Base-by-base conservation (phyloP, 2,329 filamentous ascomycete genomes). In the Pseudodiploospora longispora region DNA sequence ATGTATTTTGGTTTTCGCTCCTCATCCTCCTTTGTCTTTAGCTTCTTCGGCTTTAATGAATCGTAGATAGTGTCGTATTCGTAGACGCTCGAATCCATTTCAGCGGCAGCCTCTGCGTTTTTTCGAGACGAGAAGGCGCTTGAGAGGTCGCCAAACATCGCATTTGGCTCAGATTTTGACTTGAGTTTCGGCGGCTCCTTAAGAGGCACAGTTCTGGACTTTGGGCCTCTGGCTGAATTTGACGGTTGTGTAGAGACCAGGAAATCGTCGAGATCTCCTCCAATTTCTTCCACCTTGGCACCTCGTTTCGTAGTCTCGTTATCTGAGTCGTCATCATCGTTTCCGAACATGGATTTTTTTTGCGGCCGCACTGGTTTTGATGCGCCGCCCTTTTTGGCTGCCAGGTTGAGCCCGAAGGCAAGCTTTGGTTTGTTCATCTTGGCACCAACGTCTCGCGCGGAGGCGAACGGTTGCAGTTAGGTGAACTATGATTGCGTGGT, bases 41-140 rank as follows among this genome's bases (percentile, higher is more conserved):
- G 75, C 48, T 81, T 78, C 47, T 80, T 74, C 10, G 79, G 76
- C 52, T 87, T 83, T 35, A 91, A 71, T 1, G 83, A 84, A 54
- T 91, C 86, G 66, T 88, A 90, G 27, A 87, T 85, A 2, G 76
- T 76, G 60, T 94, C 87, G 67, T 93, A 94, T 65, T 93, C 87
- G 69, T 90, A 93, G 53, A 93, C 82, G 40, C 79, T 82, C 2
- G 85, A 70, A 55, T 93, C 87, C 6, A 84, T 59, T 47, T 78
- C 73, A 49, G 80, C 71, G 2, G 85, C 85, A 10, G 78, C 77
- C 50, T 81, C 71, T 33, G 78, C 76, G 53, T 84, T 74, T 53
- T 76, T 80, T 42, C 78, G 76, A 28, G 83, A 78, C 30, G 78
- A 70, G 30, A 83, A 69, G 1, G 77, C 67, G 54, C 78, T 78